Conservation (phyloP, 2,329 filamentous ascomycete genomes). For the Xylariaceae sp. region DNA sequence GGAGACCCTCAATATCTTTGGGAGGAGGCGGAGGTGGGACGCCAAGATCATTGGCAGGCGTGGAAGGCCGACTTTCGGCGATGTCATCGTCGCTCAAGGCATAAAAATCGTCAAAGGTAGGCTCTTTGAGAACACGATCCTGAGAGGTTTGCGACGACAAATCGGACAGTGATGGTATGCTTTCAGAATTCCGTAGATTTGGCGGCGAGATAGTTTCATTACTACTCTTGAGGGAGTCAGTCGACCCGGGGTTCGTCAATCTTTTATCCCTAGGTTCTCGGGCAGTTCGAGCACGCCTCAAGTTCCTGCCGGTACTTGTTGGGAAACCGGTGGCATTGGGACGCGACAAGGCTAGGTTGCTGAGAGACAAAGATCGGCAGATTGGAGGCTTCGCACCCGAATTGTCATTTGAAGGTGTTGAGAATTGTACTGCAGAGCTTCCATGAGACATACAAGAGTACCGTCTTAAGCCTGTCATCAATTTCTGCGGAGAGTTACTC, state of each 20-base stretch:
- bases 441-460: constrained; percentile 8
- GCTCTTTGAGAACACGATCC: constrained; percentile 42
- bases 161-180: constrained; percentile 28
- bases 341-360: constrained; percentile 13
- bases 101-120: constrained; percentile 49
- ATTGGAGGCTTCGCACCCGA: constrained; percentile 13
- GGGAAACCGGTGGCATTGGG: constrained; percentile 10
- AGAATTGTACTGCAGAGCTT: constrained; percentile 16
- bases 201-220: constrained; percentile 13
- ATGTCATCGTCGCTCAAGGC: constrained; percentile 53
- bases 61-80: constrained; percentile 38
- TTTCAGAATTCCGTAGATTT: constrained; percentile 25
- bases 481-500: constrained; percentile 10
- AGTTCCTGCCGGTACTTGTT: background rate
- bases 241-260: constrained; percentile 17
- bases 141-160: constrained; percentile 22
- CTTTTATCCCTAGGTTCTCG: constrained; percentile 28
- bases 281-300: constrained; percentile 1
- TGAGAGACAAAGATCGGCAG: constrained; percentile 18
- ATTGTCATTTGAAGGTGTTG: constrained; percentile 21
- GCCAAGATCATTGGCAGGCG: constrained; percentile 13
- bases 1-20: constrained; percentile 23
- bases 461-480: constrained; percentile 16
- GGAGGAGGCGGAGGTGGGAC: constrained; percentile 28
- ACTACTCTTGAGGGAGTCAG: background rate